Evolutionary conservation across 1,284 basidiomycete genomes (phyloP).

Genomic region (Schizopora paradoxa): DNA sequence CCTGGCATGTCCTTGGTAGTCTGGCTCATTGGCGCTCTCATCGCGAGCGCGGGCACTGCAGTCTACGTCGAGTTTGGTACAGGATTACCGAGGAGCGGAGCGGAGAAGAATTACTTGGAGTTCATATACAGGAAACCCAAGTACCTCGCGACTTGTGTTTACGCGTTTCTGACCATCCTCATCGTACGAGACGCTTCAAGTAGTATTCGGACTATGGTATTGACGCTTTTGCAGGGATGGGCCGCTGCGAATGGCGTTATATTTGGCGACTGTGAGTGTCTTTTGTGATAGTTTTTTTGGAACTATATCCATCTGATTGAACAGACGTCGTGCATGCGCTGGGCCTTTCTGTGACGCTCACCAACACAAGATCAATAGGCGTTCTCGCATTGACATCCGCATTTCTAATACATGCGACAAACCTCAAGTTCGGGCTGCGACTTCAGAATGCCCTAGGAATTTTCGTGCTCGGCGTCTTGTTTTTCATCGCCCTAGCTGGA

Average conservation of each 20-base stretch:
- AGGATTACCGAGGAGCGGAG: slow-evolving; percentile 52
- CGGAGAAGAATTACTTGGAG: slow-evolving; percentile 64
- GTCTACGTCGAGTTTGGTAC: slow-evolving; percentile 74
- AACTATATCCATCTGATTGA: neutral
- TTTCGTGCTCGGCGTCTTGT: slow-evolving; percentile 59
- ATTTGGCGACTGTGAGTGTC: slow-evolving; percentile 58
- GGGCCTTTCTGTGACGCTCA: slow-evolving; percentile 37
- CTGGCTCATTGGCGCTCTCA: slow-evolving; percentile 65
- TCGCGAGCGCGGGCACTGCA: slow-evolving; percentile 58
- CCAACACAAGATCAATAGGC: slow-evolving; percentile 45
- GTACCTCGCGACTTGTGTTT: slow-evolving; percentile 56
- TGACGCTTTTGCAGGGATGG: slow-evolving; percentile 40
- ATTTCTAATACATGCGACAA: slow-evolving; percentile 51
- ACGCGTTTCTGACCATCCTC: slow-evolving; percentile 53
- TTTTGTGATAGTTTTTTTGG: neutral
- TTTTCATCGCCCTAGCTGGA: slow-evolving; percentile 53
- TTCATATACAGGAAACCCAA: slow-evolving; percentile 62
- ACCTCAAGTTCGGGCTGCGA: slow-evolving; percentile 51
- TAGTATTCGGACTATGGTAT: neutral
- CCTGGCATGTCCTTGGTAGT: slow-evolving; percentile 58
- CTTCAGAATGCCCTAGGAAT: slow-evolving; percentile 64
- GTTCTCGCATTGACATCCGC: slow-evolving; percentile 53
- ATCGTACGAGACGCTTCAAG: slow-evolving; percentile 40
- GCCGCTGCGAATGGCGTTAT: slow-evolving; percentile 53
- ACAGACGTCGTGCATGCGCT: slow-evolving; percentile 52